These are phyloP conservation scores for Scalesia atractyloides DNA, from an alignment of 129 eudicot species.

Conservation along the genomic window DNA sequence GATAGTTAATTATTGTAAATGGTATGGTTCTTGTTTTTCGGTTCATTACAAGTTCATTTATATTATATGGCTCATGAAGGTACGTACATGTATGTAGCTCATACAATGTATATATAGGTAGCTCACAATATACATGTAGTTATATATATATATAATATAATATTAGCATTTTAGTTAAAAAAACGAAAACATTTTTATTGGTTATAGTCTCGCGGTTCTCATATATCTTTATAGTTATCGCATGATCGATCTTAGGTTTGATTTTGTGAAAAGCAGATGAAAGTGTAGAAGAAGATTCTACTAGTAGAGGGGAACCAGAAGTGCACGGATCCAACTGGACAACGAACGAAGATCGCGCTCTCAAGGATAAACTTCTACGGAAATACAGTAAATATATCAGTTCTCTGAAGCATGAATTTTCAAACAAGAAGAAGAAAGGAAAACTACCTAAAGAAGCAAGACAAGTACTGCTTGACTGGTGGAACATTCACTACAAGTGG, in stretches of 20 bases:
- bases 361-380: slow-evolving; percentile 50
- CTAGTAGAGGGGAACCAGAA: slow-evolving; percentile 38
- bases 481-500: slow-evolving; percentile 65
- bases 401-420: slow-evolving; percentile 56
- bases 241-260: neutral
- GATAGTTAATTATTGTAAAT: too few relatives aligned
- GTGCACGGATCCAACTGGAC: slow-evolving; percentile 23
- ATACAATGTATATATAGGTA: too few relatives aligned
- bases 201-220: too few relatives aligned
- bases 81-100: too few relatives aligned
- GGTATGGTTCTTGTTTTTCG: too few relatives aligned
- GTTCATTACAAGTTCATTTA: too few relatives aligned
- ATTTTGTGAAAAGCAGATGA: slow-evolving; percentile 38
- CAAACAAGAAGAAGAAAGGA: slow-evolving; percentile 61
- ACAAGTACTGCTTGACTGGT: slow-evolving; percentile 57
- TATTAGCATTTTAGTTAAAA: too few relatives aligned
- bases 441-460: slow-evolving; percentile 68
- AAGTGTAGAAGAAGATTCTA: slow-evolving; percentile 45
- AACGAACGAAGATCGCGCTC: slow-evolving; percentile 50
- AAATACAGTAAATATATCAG: slow-evolving; percentile 58
- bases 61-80: too few relatives aligned
- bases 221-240: too few relatives aligned
- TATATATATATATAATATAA: too few relatives aligned
- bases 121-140: too few relatives aligned
- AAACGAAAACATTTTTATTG: too few relatives aligned